Evolutionary conservation across 129 eudicot genomes (phyloP).

Genomic region (Flaveria sonorensis): DNA sequence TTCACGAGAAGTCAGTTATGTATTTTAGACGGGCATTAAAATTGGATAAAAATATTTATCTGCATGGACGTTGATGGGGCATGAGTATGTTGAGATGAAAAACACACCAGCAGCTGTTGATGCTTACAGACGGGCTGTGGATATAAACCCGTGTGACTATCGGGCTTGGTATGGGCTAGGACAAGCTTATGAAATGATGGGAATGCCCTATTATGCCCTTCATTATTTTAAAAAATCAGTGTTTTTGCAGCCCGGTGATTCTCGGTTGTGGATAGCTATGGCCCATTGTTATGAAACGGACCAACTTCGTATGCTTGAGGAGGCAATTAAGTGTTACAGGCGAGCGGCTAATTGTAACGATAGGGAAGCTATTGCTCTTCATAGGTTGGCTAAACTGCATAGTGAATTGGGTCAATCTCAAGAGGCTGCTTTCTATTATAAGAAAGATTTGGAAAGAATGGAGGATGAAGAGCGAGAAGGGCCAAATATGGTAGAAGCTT

Average conservation of each 20-base stretch:
- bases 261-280: conserved; percentile 75
- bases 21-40: conserved; percentile 87
- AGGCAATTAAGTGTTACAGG: conserved; percentile 89
- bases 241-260: conserved; percentile 80
- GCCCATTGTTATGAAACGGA: conserved; percentile 92
- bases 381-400: conserved; percentile 75
- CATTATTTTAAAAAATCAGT: conserved; percentile 83
- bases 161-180: conserved; percentile 98
- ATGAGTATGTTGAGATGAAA: conserved; percentile 92
- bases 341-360: conserved; percentile 87
- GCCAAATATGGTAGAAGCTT: conserved; percentile 83
- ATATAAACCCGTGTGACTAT: conserved; percentile 43
- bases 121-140: conserved; percentile 90
- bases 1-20: conserved; percentile 86
- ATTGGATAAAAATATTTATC: conserved; percentile 82
- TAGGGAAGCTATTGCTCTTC: conserved; percentile 88
- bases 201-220: conserved; percentile 55
- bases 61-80: conserved; percentile 97
- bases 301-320: conserved; percentile 62
- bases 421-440: conserved; percentile 86
- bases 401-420: conserved; percentile 57
- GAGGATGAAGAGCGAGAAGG: conserved; percentile 91
- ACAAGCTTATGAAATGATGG: conserved; percentile 79
- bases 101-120: conserved; percentile 89
- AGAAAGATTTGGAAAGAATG: conserved; percentile 92